Evolutionary conservation across 352 stramenopile genomes (phyloP), one percentile per base, ranked within the genome.

Genomic region (Blastocystis sp.): DNA sequence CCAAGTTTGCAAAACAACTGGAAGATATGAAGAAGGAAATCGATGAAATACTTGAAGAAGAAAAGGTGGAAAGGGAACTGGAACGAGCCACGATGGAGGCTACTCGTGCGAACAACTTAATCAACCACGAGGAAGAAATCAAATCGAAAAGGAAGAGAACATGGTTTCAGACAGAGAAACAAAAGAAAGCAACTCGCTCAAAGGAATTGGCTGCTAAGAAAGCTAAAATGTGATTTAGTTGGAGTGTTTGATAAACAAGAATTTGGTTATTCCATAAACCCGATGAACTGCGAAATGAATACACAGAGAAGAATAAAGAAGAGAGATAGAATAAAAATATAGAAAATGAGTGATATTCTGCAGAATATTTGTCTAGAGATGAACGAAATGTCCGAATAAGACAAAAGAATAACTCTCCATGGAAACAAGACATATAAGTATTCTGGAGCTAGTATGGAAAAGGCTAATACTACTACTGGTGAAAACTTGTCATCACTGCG

Each of bases 61-160:
- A 97, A 76, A 62, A 62, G 26, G 90, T 95, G 0, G 95, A 98
- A 90, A 94, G 95, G 90, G 93, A 95, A 73, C 94, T 97, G 91
- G 93, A 94, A 53, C 91, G 94, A 73, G 94, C 94, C 0, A 94
- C 96, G 91, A 94, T 94, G 87, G 95, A 98, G 75, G 93, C 93
- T 5, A 93, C 94, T 75, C 93, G 94, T 3, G 95, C 95, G 18
- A 91, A 93, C 0, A 98, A 98, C 91, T 62, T 98, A 68, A 90
- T 98, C 20, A 92, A 92, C 89, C 94, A 98, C 90, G 92, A 93
- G 53, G 94, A 96, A 70, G 95, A 98, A 89, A 98, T 98, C 76
- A 89, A 91, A 7, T 91, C 92, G 53, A 93, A 95, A 6, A 94
- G 94, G 41, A 93, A 93, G 43, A 93, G 94, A 79, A 96, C 93